Percentiles rank a stretch among this genome's conserved stretches.
Conservation (phyloP, 1,284 basidiomycete species). For the Heterobasidion irregulare region DNA sequence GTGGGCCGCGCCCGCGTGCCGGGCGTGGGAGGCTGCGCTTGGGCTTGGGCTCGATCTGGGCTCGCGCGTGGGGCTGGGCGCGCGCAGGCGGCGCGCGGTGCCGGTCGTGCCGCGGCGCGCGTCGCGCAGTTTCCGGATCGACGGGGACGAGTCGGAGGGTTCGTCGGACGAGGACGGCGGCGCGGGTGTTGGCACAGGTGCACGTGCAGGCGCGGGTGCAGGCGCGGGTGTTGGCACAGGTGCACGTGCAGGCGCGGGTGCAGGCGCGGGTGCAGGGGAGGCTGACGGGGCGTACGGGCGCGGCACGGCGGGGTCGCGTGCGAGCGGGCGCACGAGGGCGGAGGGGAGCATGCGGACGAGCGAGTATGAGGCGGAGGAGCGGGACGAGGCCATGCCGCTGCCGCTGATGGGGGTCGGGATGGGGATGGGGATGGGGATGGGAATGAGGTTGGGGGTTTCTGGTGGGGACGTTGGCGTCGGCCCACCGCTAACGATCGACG, state of each 20-base stretch:
- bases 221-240: too few species aligned
- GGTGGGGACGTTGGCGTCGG: too few species aligned
- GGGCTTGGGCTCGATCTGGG: not conserved
- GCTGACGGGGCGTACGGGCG: too few species aligned
- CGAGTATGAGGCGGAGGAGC: not conserved
- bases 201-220: too few species aligned
- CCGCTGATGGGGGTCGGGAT: not conserved
- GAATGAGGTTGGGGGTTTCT: not conserved
- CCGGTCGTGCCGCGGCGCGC: not conserved
- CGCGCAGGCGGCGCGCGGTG: not conserved
- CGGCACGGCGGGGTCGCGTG: too few species aligned
- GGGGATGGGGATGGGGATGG: not conserved
- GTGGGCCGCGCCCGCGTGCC: too few species aligned
- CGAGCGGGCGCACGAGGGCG: too few species aligned
- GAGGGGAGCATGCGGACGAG: not conserved
- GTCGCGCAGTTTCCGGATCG: not conserved
- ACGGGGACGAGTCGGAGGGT: not conserved
- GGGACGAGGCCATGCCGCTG: not conserved
- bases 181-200: too few species aligned
- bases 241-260: too few species aligned
- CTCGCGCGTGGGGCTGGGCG: not conserved
- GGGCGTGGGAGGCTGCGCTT: too few species aligned
- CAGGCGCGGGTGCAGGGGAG: not conserved
- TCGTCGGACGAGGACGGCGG: not conserved
- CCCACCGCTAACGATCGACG: not conserved